Conservation (phyloP, 78 protist species). For the Cavenderia fasciculata region DNA sequence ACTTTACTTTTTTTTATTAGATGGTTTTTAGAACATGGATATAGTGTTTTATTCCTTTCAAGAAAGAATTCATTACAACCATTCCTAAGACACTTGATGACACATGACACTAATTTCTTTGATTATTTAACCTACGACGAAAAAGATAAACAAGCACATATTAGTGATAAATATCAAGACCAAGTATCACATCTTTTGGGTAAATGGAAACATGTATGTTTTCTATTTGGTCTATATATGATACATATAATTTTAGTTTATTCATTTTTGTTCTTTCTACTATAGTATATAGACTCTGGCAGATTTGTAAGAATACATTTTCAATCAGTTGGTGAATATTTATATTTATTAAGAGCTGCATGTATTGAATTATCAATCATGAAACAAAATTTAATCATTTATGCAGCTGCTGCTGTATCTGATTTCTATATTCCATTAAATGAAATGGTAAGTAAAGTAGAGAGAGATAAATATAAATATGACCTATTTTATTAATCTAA, state of each 20-base stretch:
- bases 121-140: conserved; percentile 14
- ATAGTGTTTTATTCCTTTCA: conserved; percentile 80
- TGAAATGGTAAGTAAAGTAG: conserved; percentile 22
- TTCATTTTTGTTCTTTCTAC: not conserved
- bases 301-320: conserved; percentile 45
- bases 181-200: conserved; percentile 38
- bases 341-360: conserved; percentile 43
- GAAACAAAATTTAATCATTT: conserved; percentile 50
- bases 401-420: conserved; percentile 89
- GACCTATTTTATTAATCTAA: not conserved
- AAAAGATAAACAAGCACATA: not conserved
- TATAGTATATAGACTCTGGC: conserved; percentile 30
- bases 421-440: conserved; percentile 84
- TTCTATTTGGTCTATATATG: not conserved
- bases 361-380: not conserved
- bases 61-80: conserved; percentile 81
- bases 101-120: conserved; percentile 56
- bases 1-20: not conserved
- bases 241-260: not conserved
- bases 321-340: conserved; percentile 83
- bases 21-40: conserved; percentile 73
- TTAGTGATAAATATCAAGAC: conserved; percentile 12
- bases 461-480: not conserved
- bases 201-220: conserved; percentile 50
- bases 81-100: conserved; percentile 71